Conservation (phyloP, 1,284 basidiomycete genomes). For the Fomitopsis palustris region DNA sequence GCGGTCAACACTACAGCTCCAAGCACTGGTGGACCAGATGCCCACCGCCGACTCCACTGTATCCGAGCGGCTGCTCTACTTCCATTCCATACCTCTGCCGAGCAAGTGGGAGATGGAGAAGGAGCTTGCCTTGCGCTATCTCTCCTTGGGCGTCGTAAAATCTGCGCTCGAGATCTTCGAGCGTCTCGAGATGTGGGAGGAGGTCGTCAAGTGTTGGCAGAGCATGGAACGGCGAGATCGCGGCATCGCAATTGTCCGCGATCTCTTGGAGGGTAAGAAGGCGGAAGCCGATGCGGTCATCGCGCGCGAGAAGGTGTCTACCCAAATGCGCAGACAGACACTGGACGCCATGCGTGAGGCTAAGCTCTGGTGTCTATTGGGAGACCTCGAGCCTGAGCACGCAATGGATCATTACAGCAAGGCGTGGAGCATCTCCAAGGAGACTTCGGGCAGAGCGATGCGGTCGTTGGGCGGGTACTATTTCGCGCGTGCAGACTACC, state of each 20-base stretch:
- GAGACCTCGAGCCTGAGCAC: constrained; percentile 80
- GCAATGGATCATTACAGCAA: constrained; percentile 73
- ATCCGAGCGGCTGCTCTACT: constrained; percentile 73
- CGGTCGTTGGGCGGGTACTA: constrained; percentile 86
- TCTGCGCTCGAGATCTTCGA: constrained; percentile 91
- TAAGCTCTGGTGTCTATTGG: constrained; percentile 94
- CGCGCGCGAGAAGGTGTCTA: constrained; percentile 51
- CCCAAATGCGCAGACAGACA: constrained; percentile 38
- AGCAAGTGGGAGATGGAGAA: constrained; percentile 89
- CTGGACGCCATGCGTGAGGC: constrained; percentile 77
- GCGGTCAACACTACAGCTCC: constrained; percentile 84
- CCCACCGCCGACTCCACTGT: constrained; percentile 74
- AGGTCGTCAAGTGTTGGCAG: constrained; percentile 84
- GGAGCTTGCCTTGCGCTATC: constrained; percentile 81
- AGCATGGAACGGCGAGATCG: constrained; percentile 76
- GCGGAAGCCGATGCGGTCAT: constrained; percentile 77
- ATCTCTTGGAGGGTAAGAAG: constrained; percentile 80
- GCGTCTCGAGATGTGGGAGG: constrained; percentile 95
- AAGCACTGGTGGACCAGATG: constrained; percentile 94
- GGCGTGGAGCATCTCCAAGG: constrained; percentile 82
- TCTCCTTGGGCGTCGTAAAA: constrained; percentile 80
- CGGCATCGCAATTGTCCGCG: constrained; percentile 76
- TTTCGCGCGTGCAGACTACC: constrained; percentile 68
- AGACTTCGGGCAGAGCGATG: constrained; percentile 85
- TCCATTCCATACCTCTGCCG: constrained; percentile 79